Evolutionary conservation across 2,329 filamentous ascomycete genomes (phyloP), one percentile per base, ranked within the genome.

Genomic region (Golovinomyces cichoracearum): DNA sequence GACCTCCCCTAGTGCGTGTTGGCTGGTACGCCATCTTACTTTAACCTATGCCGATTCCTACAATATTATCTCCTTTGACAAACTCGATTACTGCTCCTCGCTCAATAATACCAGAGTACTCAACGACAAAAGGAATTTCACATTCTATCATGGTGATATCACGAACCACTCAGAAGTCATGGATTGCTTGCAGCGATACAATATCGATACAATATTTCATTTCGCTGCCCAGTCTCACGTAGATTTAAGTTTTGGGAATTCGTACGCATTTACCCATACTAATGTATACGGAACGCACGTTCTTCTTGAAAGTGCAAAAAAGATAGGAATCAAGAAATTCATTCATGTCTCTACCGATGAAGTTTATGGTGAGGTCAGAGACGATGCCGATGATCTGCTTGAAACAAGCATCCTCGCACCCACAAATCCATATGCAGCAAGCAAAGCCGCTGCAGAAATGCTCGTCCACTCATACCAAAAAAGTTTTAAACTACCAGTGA

Each of bases 211-310:
- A 48, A 71, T 90, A 52, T 76, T 88, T 62, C 82, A 88, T 62
- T 85, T 90, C 57, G 83, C 83, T 2, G 83, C 83, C n/a, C 79
- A 85, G 63, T 83, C 80, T 6, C 82, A 88, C 59, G 83, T 90
- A 47, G 81, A 88, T 57, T 63, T 84, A 56, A 83, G 78, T 59
- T 90, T 90, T 57, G 79, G 79, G 47, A 84, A 88, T 64, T 83
- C 80, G 9, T 83, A 83, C 61, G 72, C 75, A 48, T 88, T 88
- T 63, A 86, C 80, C 0, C 76, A 78, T 56, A 85, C 78, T 50
- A 90, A 88, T 56, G 82, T 86, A 13, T 79, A 82, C 54, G 83
- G 82, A 41, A 88, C 83, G n/a, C 81, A 88, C 61, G 79, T 84
- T 33, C 69, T 88, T 50, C 66, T 88, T 7, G 83, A 90, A 63